These are phyloP conservation scores for Colletotrichum abscissum DNA, from an alignment of 2,329 filamentous ascomycete species.

Conservation along the genomic window DNA sequence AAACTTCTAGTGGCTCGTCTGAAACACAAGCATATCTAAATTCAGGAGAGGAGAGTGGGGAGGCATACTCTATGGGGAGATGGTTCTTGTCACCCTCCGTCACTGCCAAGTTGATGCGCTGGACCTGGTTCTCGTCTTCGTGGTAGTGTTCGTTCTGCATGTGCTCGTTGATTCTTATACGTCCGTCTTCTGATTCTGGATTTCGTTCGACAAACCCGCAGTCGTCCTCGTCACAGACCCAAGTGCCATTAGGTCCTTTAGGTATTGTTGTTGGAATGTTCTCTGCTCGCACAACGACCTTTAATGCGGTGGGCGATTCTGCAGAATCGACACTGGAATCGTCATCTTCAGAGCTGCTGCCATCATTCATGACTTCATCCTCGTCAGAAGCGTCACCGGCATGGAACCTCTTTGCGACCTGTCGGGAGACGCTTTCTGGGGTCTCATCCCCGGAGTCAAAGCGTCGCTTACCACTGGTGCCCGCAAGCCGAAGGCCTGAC, in stretches of 20 bases:
- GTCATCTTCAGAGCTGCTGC: constrained; percentile 40
- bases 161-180: constrained; percentile 69
- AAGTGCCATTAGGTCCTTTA: constrained; percentile 70
- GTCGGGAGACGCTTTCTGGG: constrained; percentile 49
- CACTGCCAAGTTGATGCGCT: constrained; percentile 63
- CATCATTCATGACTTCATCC: constrained; percentile 47
- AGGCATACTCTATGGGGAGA: constrained; percentile 66
- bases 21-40: constrained; percentile 40
- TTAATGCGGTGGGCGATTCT: constrained; percentile 43
- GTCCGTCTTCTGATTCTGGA: constrained; percentile 66
- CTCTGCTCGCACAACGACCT: constrained; percentile 61
- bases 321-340: constrained; percentile 34
- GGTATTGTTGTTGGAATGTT: constrained; percentile 60
- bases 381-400: constrained; percentile 44
- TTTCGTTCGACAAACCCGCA: constrained; percentile 74
- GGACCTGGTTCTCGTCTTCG: constrained; percentile 62
- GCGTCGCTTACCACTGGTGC: constrained; percentile 55
- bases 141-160: constrained; percentile 58
- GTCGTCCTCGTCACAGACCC: constrained; percentile 73
- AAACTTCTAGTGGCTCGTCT: constrained; percentile 21
- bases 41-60: constrained; percentile 47
- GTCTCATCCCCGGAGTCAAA: constrained; percentile 50
- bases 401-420: constrained; percentile 49
- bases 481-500: constrained; percentile 55
- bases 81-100: constrained; percentile 66